phyloP scores from a whole-genome alignment of 148 eudicot genomes.

The Diospyros lotus region DNA sequence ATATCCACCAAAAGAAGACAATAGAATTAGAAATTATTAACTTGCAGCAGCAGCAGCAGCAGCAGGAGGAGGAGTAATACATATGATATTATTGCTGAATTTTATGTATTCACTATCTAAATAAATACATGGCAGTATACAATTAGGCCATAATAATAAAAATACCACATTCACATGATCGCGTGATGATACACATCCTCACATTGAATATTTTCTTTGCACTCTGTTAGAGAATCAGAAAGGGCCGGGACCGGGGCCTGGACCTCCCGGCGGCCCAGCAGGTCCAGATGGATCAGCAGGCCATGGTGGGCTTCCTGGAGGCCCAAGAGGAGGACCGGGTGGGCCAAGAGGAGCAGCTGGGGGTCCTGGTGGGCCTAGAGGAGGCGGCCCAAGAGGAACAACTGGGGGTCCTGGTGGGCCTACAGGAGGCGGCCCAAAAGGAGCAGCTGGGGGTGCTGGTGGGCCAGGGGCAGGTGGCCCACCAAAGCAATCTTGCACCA shows the following conservation, averaged over 20 bases:
- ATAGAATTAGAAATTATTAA: no score
- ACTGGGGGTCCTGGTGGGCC: slow-evolving; percentile 12
- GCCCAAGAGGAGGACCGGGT: neutral
- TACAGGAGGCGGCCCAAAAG: slow-evolving; percentile 2
- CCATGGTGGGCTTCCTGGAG: neutral
- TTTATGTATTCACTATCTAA: no score
- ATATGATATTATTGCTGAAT: no score
- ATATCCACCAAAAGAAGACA: no score
- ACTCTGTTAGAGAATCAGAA: neutral
- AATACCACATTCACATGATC: no score
- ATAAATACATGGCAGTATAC: no score
- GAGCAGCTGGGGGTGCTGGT: slow-evolving; percentile 3
- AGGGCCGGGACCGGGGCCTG: neutral
- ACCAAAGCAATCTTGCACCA: slow-evolving; percentile 32
- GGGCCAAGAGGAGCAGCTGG: neutral
- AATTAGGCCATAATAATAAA: no score
- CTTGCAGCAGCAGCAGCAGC: no score
- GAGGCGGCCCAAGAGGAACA: slow-evolving; percentile 1
- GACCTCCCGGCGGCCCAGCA: neutral
- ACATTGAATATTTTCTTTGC: no score
- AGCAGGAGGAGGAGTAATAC: no score
- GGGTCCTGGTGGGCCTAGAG: slow-evolving; percentile 7
- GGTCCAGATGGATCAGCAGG: neutral
- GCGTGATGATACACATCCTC: no score
- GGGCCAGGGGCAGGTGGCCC: slow-evolving; percentile 13